Conservation (phyloP, 73 alveolate species). For the Paramecium octaurelia region DNA sequence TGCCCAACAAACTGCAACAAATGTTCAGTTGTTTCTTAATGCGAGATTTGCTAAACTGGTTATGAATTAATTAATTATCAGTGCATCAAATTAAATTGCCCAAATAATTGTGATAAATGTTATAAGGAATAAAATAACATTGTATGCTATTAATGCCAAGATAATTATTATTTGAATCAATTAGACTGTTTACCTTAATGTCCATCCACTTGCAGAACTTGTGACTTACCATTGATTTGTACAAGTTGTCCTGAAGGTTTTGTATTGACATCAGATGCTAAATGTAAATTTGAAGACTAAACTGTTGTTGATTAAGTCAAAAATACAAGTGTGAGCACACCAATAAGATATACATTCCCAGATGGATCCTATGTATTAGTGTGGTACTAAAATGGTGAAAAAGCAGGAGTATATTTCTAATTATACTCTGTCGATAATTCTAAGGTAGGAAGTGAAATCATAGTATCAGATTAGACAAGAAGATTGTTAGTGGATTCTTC, state of each 20-base stretch:
- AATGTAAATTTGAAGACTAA: not conserved
- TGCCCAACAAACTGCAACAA: not conserved
- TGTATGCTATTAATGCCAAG: not conserved
- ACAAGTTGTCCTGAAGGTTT: not conserved
- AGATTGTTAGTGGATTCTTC: not conserved
- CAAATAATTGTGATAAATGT: not conserved
- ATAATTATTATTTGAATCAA: not conserved
- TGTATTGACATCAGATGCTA: not conserved
- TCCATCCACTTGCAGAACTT: not conserved
- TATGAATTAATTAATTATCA: not conserved
- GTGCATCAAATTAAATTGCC: not conserved
- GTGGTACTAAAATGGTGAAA: not conserved
- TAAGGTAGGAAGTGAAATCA: not conserved
- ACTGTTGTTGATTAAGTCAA: not conserved
- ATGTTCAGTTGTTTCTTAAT: not conserved
- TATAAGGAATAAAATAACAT: not conserved
- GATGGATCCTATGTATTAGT: not conserved
- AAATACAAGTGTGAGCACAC: not conserved
- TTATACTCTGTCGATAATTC: not conserved
- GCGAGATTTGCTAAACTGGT: not conserved
- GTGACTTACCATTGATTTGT: not conserved
- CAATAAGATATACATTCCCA: not conserved
- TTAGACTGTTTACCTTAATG: not conserved
- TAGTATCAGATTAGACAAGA: not conserved
- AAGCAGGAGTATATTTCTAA: not conserved